Percentiles rank a stretch among this genome's conserved stretches.
These are phyloP conservation scores for Botrytis hyacinthi DNA, from an alignment of 2,329 filamentous ascomycete genomes.

Conservation along the genomic window DNA sequence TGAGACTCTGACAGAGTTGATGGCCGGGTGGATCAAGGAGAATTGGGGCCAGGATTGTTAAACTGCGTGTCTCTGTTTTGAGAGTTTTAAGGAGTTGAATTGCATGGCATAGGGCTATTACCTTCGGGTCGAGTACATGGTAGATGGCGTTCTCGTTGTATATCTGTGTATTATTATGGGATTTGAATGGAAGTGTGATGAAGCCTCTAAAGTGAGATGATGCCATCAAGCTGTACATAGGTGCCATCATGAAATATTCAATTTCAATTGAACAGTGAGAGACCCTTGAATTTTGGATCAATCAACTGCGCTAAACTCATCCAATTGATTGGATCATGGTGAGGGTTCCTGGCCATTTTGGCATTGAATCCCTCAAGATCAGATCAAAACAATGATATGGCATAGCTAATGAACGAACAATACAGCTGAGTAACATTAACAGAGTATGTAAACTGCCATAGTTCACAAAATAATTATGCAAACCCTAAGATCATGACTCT, in stretches of 20 bases:
- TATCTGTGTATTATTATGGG: not conserved
- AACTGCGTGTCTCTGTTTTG: not conserved
- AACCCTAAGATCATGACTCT: not conserved
- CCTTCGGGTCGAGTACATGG: not conserved
- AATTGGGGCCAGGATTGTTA: conserved; percentile 50
- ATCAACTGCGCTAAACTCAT: not conserved
- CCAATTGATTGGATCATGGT: not conserved
- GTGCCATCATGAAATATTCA: not conserved
- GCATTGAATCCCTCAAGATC: not conserved
- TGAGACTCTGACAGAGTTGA: conserved; percentile 53
- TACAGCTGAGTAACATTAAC: not conserved
- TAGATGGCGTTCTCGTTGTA: not conserved
- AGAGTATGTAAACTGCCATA: not conserved
- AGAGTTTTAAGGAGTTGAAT: not conserved
- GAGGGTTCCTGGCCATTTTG: not conserved
- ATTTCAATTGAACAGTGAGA: not conserved
- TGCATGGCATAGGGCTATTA: not conserved
- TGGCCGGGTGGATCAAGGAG: conserved; percentile 56
- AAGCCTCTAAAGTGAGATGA: not conserved
- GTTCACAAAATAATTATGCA: not conserved
- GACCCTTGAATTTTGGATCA: no score
- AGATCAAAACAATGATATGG: not conserved
- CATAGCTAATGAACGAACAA: not conserved
- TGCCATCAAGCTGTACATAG: not conserved
- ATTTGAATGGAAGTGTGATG: not conserved